phyloP scores from a whole-genome alignment of 768 basidiomycete species.

The Pleurotus giganteus region DNA sequence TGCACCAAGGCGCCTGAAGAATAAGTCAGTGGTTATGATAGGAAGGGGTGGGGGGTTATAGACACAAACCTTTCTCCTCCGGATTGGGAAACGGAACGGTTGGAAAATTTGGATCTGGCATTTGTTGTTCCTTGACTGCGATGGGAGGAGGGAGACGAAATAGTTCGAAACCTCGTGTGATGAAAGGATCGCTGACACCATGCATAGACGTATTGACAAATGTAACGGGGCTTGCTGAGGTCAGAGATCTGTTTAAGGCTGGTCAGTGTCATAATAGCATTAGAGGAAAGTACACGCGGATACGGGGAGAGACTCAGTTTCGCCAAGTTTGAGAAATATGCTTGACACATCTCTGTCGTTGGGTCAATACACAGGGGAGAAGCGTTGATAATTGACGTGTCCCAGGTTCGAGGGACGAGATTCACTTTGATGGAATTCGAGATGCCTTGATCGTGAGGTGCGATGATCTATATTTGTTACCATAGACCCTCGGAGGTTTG shows the following conservation, averaged over 20 bases:
- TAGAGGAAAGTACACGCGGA: conserved; percentile 19
- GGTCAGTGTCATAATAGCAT: background rate
- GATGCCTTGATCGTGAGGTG: conserved; percentile 80
- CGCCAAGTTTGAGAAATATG: conserved; percentile 50
- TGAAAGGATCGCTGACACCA: conserved; percentile 75
- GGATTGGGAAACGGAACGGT: conserved; percentile 88
- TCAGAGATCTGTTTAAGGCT: conserved; percentile 31
- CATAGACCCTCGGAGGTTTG: background rate
- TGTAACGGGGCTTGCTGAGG: conserved; percentile 37
- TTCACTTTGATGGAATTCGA: conserved; percentile 61
- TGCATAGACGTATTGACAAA: conserved; percentile 93
- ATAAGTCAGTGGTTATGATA: conserved; percentile 20
- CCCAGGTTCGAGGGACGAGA: conserved; percentile 52
- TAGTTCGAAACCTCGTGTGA: conserved; percentile 50
- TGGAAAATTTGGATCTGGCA: conserved; percentile 82
- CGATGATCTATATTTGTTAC: conserved; percentile 59
- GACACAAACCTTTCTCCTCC: conserved; percentile 73
- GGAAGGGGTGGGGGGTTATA: conserved; percentile 11
- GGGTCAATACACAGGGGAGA: conserved; percentile 51
- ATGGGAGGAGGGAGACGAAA: conserved; percentile 61
- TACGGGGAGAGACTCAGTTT: conserved; percentile 25
- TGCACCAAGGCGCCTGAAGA: conserved; percentile 47
- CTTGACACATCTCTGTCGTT: conserved; percentile 56
- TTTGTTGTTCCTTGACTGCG: conserved; percentile 62
- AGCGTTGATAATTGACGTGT: conserved; percentile 26